phyloP scores from a whole-genome alignment of 768 basidiomycete species.

The Pisolithus tinctorius region DNA sequence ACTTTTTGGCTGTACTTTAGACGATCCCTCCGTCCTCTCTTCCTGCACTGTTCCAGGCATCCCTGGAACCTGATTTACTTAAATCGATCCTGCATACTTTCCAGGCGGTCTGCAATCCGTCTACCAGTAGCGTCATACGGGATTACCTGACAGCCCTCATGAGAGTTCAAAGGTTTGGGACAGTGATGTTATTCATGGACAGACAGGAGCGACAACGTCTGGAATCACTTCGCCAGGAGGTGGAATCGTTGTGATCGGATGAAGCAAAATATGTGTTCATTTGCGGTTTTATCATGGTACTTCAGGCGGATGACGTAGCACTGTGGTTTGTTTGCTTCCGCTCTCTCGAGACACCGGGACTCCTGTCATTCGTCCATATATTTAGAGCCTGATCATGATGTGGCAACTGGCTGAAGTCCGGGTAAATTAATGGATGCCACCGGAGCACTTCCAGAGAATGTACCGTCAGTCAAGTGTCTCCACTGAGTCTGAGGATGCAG shows the following conservation, averaged over 20 bases:
- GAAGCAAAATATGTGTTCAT: background rate
- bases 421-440: no score
- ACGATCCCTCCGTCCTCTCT: slow-evolving; percentile 47
- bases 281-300: no score
- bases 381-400: no score
- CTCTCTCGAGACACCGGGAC: no score
- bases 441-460: no score
- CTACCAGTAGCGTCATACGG: slow-evolving; percentile 21
- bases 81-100: slow-evolving; percentile 52
- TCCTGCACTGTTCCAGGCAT: slow-evolving; percentile 59
- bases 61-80: slow-evolving; percentile 61
- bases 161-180: slow-evolving; percentile 54
- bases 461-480: no score
- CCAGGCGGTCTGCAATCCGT: slow-evolving; percentile 20
- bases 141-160: slow-evolving; percentile 50
- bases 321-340: no score
- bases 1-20: slow-evolving; percentile 26
- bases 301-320: no score
- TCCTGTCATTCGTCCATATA: no score
- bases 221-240: slow-evolving; percentile 38
- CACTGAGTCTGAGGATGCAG: no score
- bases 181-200: slow-evolving; percentile 58
- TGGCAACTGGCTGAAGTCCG: no score
- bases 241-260: slow-evolving; percentile 2
- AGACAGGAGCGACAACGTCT: slow-evolving; percentile 44